A percentile compares a stretch with the other conserved stretches of the same genome.
Evolutionary conservation across 768 basidiomycete genomes (phyloP).

Genomic region (Trametopsis cervina): DNA sequence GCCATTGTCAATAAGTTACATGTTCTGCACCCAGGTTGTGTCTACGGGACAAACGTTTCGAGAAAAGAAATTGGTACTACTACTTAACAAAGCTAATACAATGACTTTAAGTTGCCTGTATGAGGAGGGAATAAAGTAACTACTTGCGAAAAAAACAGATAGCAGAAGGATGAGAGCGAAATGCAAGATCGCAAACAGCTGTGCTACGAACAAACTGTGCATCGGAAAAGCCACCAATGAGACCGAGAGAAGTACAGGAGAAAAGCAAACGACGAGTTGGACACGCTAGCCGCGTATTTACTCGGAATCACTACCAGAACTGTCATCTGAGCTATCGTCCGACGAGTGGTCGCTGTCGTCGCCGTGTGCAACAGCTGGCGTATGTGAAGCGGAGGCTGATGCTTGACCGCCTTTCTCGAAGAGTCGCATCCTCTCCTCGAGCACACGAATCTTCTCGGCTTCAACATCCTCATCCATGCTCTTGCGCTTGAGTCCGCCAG

Average conservation of each 20-base stretch:
- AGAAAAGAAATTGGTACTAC: background rate
- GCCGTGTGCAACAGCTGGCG: constrained; percentile 32
- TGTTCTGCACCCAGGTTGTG: background rate
- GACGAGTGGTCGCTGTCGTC: constrained; percentile 70
- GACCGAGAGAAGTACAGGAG: constrained; percentile 2
- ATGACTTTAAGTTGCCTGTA: constrained; percentile 4
- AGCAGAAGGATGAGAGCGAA: background rate
- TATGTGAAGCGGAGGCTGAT: constrained; percentile 14
- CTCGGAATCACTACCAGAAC: constrained; percentile 81
- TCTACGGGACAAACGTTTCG: background rate
- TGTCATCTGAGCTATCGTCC: constrained; percentile 75
- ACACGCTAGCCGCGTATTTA: too few species aligned
- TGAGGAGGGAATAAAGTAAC: constrained; percentile 9
- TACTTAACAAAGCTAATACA: constrained; percentile 9
- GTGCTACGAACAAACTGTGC: background rate
- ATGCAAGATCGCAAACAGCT: background rate
- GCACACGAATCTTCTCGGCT: constrained; percentile 86
- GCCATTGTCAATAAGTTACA: background rate
- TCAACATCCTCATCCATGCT: constrained; percentile 97
- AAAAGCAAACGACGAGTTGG: background rate
- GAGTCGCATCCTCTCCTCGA: constrained; percentile 82
- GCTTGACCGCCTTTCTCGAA: constrained; percentile 53
- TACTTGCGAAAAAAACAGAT: constrained; percentile 1
- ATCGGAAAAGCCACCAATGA: background rate
- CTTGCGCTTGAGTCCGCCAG: constrained; percentile 87